Percentiles rank a stretch among this genome's conserved stretches.
These are phyloP conservation scores for Penicillium occitanis DNA, from an alignment of 2,329 filamentous ascomycete species.

Conservation along the genomic window DNA sequence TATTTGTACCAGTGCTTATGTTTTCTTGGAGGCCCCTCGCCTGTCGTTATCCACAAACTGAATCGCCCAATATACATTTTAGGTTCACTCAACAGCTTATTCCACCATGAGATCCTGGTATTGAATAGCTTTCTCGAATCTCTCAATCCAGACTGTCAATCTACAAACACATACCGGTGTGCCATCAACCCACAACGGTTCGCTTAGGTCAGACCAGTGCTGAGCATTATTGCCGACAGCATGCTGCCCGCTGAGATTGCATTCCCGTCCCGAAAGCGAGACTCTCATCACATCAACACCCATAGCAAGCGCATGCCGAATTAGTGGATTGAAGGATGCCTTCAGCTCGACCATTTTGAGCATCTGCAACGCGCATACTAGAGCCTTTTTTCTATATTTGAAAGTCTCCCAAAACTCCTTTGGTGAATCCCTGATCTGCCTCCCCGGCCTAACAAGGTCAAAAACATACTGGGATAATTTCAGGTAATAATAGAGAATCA, in stretches of 20 bases:
- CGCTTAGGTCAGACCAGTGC: conserved; percentile 4
- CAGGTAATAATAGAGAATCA: conserved; percentile 18
- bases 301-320: conserved; percentile 7
- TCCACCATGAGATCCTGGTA: conserved; percentile 2
- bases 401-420: not conserved
- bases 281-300: conserved; percentile 2
- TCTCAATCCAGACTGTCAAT: not conserved
- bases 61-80: not conserved
- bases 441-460: not conserved
- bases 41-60: not conserved
- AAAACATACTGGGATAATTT: conserved; percentile 5
- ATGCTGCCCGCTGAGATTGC: not conserved
- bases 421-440: not conserved
- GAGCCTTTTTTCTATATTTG: conserved; percentile 14
- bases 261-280: conserved; percentile 5
- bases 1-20: not conserved
- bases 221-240: not conserved
- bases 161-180: conserved; percentile 15
- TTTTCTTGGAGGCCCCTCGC: not conserved
- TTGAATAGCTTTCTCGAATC: conserved; percentile 9
- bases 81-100: not conserved
- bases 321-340: not conserved
- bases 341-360: conserved; percentile 5
- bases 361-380: conserved; percentile 13
- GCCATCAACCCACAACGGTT: conserved; percentile 3